Conservation (phyloP, 345 rosid species). For the Cardiospermum halicacabum region DNA sequence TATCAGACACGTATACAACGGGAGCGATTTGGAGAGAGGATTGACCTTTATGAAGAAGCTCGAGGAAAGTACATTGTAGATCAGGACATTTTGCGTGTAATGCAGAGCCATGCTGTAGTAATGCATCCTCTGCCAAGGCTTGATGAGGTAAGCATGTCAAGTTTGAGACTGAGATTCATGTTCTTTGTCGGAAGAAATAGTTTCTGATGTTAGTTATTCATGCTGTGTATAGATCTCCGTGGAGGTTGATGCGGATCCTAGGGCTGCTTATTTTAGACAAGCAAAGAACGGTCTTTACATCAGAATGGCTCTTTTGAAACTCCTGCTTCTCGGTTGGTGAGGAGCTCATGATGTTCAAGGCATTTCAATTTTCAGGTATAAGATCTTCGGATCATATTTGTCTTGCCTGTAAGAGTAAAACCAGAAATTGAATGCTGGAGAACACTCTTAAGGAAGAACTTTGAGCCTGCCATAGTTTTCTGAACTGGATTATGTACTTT, state of each 20-base stretch:
- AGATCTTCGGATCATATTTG: no score
- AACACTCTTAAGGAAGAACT: no score
- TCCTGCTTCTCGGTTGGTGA: slow-evolving; percentile 57
- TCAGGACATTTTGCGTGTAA: slow-evolving; percentile 46
- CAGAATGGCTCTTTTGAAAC: slow-evolving; percentile 86
- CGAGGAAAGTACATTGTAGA: slow-evolving; percentile 88
- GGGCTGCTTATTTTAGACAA: slow-evolving; percentile 97
- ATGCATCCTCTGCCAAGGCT: slow-evolving; percentile 98
- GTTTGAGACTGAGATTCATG: neutral
- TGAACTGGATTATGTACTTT: no score
- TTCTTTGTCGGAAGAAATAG: neutral
- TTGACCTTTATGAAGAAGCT: slow-evolving; percentile 85
- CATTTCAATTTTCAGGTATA: no score
- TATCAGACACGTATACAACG: slow-evolving; percentile 92
- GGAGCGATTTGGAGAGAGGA: slow-evolving; percentile 86
- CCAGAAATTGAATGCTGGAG: no score
- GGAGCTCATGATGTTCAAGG: neutral
- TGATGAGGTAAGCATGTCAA: slow-evolving; percentile 57
- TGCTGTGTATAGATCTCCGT: slow-evolving; percentile 56
- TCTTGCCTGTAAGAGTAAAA: no score
- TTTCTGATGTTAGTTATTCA: neutral
- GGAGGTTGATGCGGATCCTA: slow-evolving; percentile 79
- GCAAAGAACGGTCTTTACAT: slow-evolving; percentile 95
- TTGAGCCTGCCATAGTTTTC: no score
- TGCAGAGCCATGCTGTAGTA: slow-evolving; percentile 83